A percentile compares a stretch with the other conserved stretches of the same genome.
Conservation (phyloP, 805 yeast genomes). For the Schizosaccharomyces japonicus region DNA sequence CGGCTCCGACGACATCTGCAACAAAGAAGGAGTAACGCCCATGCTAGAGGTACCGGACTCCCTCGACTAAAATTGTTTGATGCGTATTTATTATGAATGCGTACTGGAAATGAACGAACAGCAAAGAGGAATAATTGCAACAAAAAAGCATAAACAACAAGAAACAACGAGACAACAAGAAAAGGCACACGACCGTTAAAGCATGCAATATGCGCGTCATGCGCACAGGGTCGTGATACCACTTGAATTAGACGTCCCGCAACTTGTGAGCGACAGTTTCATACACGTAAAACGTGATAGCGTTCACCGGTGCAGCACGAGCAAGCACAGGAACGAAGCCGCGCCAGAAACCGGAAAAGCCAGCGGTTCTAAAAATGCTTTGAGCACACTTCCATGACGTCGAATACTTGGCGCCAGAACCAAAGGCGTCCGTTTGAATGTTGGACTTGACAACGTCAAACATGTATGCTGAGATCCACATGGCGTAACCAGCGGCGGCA, state of each 20-base stretch:
- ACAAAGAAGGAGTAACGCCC: too few species aligned
- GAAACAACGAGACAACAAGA: too few species aligned
- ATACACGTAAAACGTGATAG: slow-evolving; percentile 84
- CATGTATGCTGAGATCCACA: slow-evolving; percentile 7
- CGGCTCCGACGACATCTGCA: too few species aligned
- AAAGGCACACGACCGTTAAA: too few species aligned
- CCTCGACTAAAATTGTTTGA: too few species aligned
- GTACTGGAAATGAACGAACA: too few species aligned
- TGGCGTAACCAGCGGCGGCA: slow-evolving; percentile 60
- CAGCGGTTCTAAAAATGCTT: slow-evolving; percentile 31
- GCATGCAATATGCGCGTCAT: too few species aligned
- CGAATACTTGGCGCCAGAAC: slow-evolving; percentile 14
- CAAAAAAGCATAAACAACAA: too few species aligned
- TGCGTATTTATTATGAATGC: too few species aligned
- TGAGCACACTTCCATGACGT: slow-evolving; percentile 35
- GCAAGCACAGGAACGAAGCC: slow-evolving; percentile 82
- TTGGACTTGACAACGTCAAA: slow-evolving; percentile 59
- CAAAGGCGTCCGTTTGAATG: slow-evolving; percentile 41
- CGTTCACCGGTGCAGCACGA: slow-evolving; percentile 96
- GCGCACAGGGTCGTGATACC: too few species aligned
- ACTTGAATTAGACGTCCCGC: neutral
- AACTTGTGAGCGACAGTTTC: slow-evolving; percentile 30
- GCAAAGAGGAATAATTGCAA: too few species aligned
- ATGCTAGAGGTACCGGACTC: too few species aligned
- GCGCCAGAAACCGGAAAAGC: slow-evolving; percentile 57